Percentiles rank a stretch among this genome's conserved stretches.
Evolutionary conservation across 345 rosid genomes (phyloP).

Genomic region (Syzygium aromaticum): DNA sequence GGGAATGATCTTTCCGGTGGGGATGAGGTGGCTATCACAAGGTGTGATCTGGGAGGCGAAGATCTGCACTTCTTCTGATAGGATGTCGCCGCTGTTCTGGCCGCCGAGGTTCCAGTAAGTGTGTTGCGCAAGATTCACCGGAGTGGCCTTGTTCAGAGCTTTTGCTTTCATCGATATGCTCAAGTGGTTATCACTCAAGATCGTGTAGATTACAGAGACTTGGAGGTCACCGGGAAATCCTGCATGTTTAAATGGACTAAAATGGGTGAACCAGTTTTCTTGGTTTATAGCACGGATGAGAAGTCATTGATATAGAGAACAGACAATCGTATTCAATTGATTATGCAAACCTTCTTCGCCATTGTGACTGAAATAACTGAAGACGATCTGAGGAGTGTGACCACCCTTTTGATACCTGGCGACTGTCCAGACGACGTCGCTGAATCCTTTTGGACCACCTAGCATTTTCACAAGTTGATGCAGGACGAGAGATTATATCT

Average conservation of each 20-base stretch:
- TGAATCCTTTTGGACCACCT: slow-evolving; percentile 79
- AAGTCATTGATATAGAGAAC: background rate
- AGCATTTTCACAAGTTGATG: background rate
- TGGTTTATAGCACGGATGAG: background rate
- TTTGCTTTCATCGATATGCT: slow-evolving; percentile 64
- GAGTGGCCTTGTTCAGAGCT: slow-evolving; percentile 65
- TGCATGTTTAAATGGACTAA: slow-evolving; percentile 7
- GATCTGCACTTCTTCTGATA: slow-evolving; percentile 58
- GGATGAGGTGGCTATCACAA: slow-evolving; percentile 48
- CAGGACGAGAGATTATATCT: background rate
- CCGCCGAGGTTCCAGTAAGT: slow-evolving; percentile 90
- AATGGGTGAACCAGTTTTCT: background rate
- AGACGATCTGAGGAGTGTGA: slow-evolving; percentile 39
- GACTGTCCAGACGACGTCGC: slow-evolving; percentile 73
- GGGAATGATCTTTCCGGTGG: slow-evolving; percentile 54
- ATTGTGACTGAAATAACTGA: slow-evolving; percentile 55
- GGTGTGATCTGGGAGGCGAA: slow-evolving; percentile 60
- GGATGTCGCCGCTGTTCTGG: slow-evolving; percentile 57
- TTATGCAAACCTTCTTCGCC: slow-evolving; percentile 60
- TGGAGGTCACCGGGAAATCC: slow-evolving; percentile 76
- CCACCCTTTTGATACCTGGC: slow-evolving; percentile 28
- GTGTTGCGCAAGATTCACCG: slow-evolving; percentile 79
- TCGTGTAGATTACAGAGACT: slow-evolving; percentile 36
- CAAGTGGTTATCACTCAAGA: slow-evolving; percentile 25
- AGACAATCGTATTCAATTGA: background rate